Conservation (phyloP, 1,284 basidiomycete genomes). For the Exobasidium rhododendri region DNA sequence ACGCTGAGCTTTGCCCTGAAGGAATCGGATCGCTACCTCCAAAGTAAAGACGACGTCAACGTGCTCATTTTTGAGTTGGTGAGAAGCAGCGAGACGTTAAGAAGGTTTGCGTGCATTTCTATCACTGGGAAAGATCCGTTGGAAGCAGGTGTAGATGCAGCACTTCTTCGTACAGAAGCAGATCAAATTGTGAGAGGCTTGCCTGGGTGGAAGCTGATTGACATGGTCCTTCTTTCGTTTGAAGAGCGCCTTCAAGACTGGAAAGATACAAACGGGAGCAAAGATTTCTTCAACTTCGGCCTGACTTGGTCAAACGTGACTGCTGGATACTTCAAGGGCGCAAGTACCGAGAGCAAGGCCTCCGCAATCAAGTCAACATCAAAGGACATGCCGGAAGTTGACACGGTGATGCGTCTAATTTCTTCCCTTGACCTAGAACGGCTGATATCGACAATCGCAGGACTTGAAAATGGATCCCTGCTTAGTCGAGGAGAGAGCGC, state of each 20-base stretch:
- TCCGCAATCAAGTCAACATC: not conserved
- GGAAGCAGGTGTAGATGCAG: not conserved
- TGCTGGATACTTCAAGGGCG: not conserved
- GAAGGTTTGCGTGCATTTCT: constrained; percentile 4
- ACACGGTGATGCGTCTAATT: constrained; percentile 4
- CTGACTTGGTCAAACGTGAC: not conserved
- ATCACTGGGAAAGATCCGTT: not conserved
- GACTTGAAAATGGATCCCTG: too few species aligned
- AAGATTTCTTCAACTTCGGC: not conserved
- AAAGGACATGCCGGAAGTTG: constrained; percentile 1
- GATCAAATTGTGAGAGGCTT: not conserved
- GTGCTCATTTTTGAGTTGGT: constrained; percentile 7
- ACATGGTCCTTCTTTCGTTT: constrained; percentile 1
- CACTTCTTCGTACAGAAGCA: not conserved
- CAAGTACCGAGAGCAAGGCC: too few species aligned
- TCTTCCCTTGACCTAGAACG: not conserved
- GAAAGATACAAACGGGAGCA: not conserved
- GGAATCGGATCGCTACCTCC: constrained; percentile 6
- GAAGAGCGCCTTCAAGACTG: not conserved
- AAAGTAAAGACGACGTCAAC: constrained; percentile 1
- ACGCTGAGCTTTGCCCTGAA: constrained; percentile 8
- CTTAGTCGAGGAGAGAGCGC: too few species aligned
- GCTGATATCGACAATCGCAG: not conserved
- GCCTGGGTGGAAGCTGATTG: constrained; percentile 3
- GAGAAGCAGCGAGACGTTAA: not conserved